These are phyloP conservation scores for Aphanomyces stellatus DNA, from an alignment of 352 stramenopile species.

Conservation along the genomic window DNA sequence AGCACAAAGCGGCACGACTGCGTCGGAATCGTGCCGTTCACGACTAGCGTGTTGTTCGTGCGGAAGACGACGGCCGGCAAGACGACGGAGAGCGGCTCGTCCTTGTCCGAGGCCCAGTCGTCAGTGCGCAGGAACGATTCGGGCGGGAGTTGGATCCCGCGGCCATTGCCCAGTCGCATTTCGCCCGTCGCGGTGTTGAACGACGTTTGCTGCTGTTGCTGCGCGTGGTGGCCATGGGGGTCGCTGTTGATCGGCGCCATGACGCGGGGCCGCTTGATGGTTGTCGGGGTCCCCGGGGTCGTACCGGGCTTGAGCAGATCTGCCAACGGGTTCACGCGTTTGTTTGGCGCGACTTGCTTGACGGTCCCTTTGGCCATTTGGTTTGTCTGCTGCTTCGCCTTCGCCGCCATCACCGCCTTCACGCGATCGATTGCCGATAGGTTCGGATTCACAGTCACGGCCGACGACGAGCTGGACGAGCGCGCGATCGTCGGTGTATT, in stretches of 20 bases:
- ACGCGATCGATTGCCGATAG: constrained; percentile 62
- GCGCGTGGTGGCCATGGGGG: constrained; percentile 24
- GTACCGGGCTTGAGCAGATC: constrained; percentile 44
- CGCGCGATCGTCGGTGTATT: constrained; percentile 22
- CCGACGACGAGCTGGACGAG: constrained; percentile 1
- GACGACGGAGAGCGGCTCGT: constrained; percentile 47
- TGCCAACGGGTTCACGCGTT: constrained; percentile 63
- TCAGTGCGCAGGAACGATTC: constrained; percentile 69
- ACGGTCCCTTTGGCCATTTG: constrained; percentile 4
- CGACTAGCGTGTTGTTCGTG: constrained; percentile 80
- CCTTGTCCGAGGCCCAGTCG: constrained; percentile 64
- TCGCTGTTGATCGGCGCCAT: constrained; percentile 35
- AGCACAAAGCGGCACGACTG: constrained; percentile 62
- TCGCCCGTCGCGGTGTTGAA: constrained; percentile 32
- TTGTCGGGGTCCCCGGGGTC: constrained; percentile 27
- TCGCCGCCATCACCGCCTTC: constrained; percentile 74
- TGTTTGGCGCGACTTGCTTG: constrained; percentile 32
- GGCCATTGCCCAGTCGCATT: constrained; percentile 66
- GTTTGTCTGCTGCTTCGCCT: constrained; percentile 29
- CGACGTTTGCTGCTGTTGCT: background rate
- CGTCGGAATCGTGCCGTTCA: constrained; percentile 59
- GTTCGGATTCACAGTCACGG: constrained; percentile 19
- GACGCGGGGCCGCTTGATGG: constrained; percentile 41
- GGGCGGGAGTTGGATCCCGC: constrained; percentile 43
- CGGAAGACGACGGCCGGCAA: constrained; percentile 66